These are phyloP conservation scores for Crithidia fasciculata DNA, from an alignment of 208 protist species.

Conservation along the genomic window DNA sequence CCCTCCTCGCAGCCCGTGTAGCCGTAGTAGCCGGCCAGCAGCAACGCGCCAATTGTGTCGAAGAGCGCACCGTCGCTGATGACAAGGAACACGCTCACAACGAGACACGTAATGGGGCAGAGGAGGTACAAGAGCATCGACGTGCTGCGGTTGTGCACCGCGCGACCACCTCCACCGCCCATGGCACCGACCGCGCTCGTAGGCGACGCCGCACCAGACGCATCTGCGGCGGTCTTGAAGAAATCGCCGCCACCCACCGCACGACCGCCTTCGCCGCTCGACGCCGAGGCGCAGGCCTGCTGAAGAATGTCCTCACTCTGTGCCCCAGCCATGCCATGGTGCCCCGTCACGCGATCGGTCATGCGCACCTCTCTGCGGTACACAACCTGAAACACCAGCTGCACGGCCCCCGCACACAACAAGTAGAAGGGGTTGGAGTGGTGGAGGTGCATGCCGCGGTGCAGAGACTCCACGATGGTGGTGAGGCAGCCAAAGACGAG, in stretches of 20 bases:
- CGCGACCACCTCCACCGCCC: neutral
- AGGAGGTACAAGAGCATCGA: conserved; percentile 13
- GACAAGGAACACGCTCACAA: conserved; percentile 16
- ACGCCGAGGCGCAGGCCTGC: conserved; percentile 8
- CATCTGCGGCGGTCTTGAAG: conserved; percentile 9
- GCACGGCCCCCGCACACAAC: conserved; percentile 24
- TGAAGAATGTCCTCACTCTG: conserved; percentile 39
- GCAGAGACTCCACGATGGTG: conserved; percentile 52
- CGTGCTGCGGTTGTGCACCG: conserved; percentile 7
- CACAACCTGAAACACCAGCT: conserved; percentile 44
- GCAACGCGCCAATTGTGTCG: conserved; percentile 30
- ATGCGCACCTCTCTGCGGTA: conserved; percentile 54
- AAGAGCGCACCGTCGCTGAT: conserved; percentile 9
- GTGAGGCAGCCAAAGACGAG: conserved; percentile 67
- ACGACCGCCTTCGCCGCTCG: neutral
- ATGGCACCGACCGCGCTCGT: neutral
- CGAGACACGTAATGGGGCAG: conserved; percentile 19
- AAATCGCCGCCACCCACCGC: conserved; percentile 12
- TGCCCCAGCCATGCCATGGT: conserved; percentile 24
- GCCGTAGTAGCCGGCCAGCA: conserved; percentile 40
- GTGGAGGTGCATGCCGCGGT: conserved; percentile 43
- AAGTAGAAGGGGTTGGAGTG: conserved; percentile 35
- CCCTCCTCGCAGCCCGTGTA: conserved; percentile 29
- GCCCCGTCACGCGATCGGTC: conserved; percentile 59
- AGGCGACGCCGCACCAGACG: neutral